Evolutionary conservation across 306 rosid species (phyloP).

Genomic region (Vicia villosa): DNA sequence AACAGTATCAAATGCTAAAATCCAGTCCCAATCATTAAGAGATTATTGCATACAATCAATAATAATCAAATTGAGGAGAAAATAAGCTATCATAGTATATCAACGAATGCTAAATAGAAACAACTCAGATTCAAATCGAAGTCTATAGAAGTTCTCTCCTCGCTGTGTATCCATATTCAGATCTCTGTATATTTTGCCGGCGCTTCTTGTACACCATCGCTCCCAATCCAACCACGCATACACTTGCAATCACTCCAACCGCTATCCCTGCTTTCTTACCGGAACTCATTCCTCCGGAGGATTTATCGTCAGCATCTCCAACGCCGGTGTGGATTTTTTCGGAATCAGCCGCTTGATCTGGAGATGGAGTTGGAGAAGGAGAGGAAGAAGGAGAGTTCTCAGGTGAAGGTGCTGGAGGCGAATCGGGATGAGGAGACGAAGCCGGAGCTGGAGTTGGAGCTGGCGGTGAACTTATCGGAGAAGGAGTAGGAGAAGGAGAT

Average conservation of each 20-base stretch:
- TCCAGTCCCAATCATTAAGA: neutral
- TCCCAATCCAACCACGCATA: slow-evolving; percentile 47
- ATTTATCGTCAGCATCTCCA: neutral
- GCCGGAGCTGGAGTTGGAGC: slow-evolving; percentile 37
- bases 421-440: neutral
- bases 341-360: neutral
- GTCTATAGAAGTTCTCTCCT: slow-evolving; percentile 77
- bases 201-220: slow-evolving; percentile 78
- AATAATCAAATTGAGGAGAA: slow-evolving; percentile 29
- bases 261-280: slow-evolving; percentile 85
- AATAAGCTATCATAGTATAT: neutral
- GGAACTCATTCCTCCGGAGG: slow-evolving; percentile 58
- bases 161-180: slow-evolving; percentile 62
- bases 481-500: slow-evolving; percentile 44
- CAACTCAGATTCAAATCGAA: neutral
- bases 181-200: slow-evolving; percentile 64
- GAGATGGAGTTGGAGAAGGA: slow-evolving; percentile 36
- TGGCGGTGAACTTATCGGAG: slow-evolving; percentile 33
- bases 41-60: slow-evolving; percentile 32
- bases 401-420: slow-evolving; percentile 44
- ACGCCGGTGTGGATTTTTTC: slow-evolving; percentile 29
- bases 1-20: slow-evolving; percentile 27
- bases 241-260: slow-evolving; percentile 62
- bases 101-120: neutral
- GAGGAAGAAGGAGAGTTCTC: slow-evolving; percentile 1